phyloP scores from a whole-genome alignment of 768 basidiomycete genomes.

The Kockovaella imperatae region DNA sequence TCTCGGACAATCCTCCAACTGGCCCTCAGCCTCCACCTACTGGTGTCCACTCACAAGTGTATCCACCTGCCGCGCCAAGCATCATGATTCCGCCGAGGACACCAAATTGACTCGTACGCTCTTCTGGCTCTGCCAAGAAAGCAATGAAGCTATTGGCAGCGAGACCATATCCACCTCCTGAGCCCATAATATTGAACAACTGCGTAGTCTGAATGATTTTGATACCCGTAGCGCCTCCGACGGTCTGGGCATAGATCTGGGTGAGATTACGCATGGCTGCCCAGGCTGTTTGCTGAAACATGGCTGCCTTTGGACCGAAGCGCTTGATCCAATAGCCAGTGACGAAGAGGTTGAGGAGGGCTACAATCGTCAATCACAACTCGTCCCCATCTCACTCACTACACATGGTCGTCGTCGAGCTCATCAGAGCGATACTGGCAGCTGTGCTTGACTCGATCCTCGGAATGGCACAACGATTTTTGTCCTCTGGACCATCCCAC shows the following conservation, averaged over 20 bases:
- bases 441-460: slow-evolving; percentile 31
- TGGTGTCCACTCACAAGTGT: slow-evolving; percentile 18
- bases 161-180: slow-evolving; percentile 41
- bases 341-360: slow-evolving; percentile 39
- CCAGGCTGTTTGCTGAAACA: slow-evolving; percentile 38
- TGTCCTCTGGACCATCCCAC: not conserved
- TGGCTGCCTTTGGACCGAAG: slow-evolving; percentile 30
- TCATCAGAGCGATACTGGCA: slow-evolving; percentile 27
- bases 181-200: slow-evolving; percentile 39
- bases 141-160: slow-evolving; percentile 35
- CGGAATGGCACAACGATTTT: slow-evolving; percentile 31
- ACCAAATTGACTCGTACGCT: slow-evolving; percentile 39
- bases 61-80: slow-evolving; percentile 29
- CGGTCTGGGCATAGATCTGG: slow-evolving; percentile 30
- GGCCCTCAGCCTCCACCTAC: not conserved
- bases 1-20: slow-evolving; percentile 20
- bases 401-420: slow-evolving; percentile 20
- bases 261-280: slow-evolving; percentile 32
- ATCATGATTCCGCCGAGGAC: slow-evolving; percentile 31
- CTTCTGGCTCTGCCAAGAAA: slow-evolving; percentile 25
- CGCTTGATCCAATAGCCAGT: slow-evolving; percentile 31
- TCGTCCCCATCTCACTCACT: slow-evolving; percentile 9
- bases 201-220: slow-evolving; percentile 38
- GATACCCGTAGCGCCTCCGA: slow-evolving; percentile 27
- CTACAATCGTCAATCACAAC: slow-evolving; percentile 3